Percentiles rank a stretch among this genome's conserved stretches.
These are phyloP conservation scores for Prosopis cineraria DNA, from an alignment of 306 rosid genomes.

Conservation along the genomic window DNA sequence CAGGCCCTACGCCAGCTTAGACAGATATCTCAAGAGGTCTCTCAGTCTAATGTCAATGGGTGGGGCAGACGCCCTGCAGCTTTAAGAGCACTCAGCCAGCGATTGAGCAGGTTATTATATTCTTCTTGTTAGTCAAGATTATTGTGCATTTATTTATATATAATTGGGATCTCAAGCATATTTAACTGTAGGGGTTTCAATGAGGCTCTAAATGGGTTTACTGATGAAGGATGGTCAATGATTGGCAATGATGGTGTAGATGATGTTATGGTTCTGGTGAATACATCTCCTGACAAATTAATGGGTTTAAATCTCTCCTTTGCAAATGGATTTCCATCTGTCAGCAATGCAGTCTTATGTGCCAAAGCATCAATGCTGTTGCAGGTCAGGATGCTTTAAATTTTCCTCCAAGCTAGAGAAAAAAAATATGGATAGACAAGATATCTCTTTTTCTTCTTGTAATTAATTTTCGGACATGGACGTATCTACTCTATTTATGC, in stretches of 20 bases:
- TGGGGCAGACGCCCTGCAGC: constrained; percentile 18
- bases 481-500: neutral
- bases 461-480: neutral
- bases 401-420: neutral
- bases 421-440: neutral
- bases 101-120: constrained; percentile 15
- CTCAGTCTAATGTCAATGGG: constrained; percentile 10
- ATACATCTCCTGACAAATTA: constrained; percentile 63
- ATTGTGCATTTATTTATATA: neutral
- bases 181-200: constrained; percentile 70
- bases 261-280: constrained; percentile 71
- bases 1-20: constrained; percentile 20
- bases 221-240: constrained; percentile 85
- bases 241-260: constrained; percentile 75
- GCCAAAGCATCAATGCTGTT: constrained; percentile 94
- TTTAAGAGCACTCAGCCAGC: constrained; percentile 1
- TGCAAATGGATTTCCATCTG: constrained; percentile 13
- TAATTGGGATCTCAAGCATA: constrained; percentile 36
- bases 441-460: neutral
- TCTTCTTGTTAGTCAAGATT: neutral
- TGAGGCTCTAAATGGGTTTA: constrained; percentile 86
- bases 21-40: constrained; percentile 21
- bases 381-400: constrained; percentile 47
- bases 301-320: constrained; percentile 15
- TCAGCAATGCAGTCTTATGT: constrained; percentile 58